Base-by-base conservation (phyloP, 805 yeast genomes). In the Kregervanrija fluxuum region DNA sequence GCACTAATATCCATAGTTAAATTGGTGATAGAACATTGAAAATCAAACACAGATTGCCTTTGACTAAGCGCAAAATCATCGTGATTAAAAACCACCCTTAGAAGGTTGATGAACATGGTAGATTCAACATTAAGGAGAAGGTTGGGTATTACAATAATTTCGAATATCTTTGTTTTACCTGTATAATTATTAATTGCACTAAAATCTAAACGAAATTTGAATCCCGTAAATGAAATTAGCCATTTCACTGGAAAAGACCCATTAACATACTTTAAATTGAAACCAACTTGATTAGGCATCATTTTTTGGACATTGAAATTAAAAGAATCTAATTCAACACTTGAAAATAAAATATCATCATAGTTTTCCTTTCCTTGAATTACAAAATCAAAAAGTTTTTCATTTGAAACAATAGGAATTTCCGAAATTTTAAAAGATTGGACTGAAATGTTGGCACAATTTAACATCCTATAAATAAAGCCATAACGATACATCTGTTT, bases 1-100 rank as follows among this genome's bases (percentile, higher is more conserved):
- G 70, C 60, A 30, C 72, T 67, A 17, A 71, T 52, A 49, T 74
- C 79, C n/a, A 72, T 35, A 1, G 68, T 62, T 14, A 75, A 67
- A 1, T 73, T 72, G 2, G 76, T 62, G 2, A 72, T 38, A 41
- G 69, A 71, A 16, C 69, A 67, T 12, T 67, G 61, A 2, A 71
- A 39, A 5, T 61, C 62, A 2, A 64, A 45, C 17, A 69, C 55
- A 0, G 75, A 50, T 32, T 51, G 50, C 5, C 42, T 41, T 9
- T 31, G 34, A 10, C 35, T 35, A 38, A 50, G 66, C 4, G 63
- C 51, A 1, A 50, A 44, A 6, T 54, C 48, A 3, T 45, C 28
- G 31, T 50, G 44, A 37, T 54, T 44, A 8, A 49, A 40, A 15
- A 52, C 46, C 10, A 52, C 35, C 17, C 51, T 43, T 2, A 54